Base-by-base conservation (phyloP, 768 basidiomycete genomes). In the Holtermanniella nyarrowii region DNA sequence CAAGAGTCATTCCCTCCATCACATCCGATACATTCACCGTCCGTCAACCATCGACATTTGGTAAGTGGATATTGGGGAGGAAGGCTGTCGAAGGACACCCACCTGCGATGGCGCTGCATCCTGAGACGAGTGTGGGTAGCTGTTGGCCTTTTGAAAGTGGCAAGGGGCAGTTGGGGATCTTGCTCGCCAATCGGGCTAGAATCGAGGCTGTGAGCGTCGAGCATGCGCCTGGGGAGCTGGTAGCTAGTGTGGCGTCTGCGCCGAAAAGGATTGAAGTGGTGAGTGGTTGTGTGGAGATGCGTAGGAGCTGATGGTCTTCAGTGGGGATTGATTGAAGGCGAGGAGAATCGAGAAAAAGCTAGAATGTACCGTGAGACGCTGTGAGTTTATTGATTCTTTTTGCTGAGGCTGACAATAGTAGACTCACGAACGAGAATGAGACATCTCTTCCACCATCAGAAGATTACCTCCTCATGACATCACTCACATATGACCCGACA, bases 111-210 rank as follows among this genome's bases (percentile, higher is more conserved):
- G 88, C 87, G 2, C 76, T 99, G n/a, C 85, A 93, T 62, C 83
- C 86, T 53, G 88, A 95, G 55, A 74, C 77, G 23, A 79, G 84
- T 50, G 81, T 81, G 26, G 93, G 95, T 2, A 78, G 83, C 50
- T 99, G 93, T 72, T 99, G 93, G 90, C 87, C 93, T 1, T 88
- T 97, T 74, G 74, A 74, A 4, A 91, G 91, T 0, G 62, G 76
- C 16, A 69, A 78, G 44, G 93, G 91, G 3, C 86, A 86, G 62
- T 73, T 97, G 10, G 93, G 88, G 3, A 82, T 99, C 25, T 75
- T 77, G 27, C 80, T 99, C 24, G 81, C 82, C 1, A 77, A 78
- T 4, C 75, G 76, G n/a, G 75, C 78, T 5, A 75, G 76, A 42
- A 75, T 83, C 40, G 73, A 76, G 14, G 81, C 82, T 58, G 73